phyloP scores from a whole-genome alignment of 1,139 yeast genomes.

The Yamadazyma triangularis region DNA sequence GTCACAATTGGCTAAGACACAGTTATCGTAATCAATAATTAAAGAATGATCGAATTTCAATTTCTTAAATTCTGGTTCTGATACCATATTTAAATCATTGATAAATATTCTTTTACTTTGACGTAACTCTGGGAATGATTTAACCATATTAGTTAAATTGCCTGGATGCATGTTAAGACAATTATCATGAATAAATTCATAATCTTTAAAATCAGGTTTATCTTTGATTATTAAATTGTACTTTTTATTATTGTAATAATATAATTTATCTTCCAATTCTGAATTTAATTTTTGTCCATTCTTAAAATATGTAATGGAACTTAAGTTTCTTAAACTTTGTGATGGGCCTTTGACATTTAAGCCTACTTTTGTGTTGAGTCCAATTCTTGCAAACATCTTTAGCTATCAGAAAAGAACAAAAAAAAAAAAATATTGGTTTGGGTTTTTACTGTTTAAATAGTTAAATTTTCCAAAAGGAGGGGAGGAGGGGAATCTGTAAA shows the following conservation, averaged over 20 bases:
- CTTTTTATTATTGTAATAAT: neutral
- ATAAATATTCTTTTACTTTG: constrained; percentile 11
- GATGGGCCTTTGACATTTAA: too few relatives aligned
- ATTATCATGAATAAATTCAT: constrained; percentile 28
- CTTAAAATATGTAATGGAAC: neutral
- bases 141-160: constrained; percentile 28
- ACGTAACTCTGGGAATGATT: constrained; percentile 16
- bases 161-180: constrained; percentile 45
- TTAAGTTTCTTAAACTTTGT: neutral
- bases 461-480: too few relatives aligned
- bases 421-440: too few relatives aligned
- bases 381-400: too few relatives aligned
- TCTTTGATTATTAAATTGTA: constrained; percentile 8
- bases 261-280: neutral
- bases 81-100: constrained; percentile 19
- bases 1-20: constrained; percentile 48
- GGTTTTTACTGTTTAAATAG: too few relatives aligned
- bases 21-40: constrained; percentile 54
- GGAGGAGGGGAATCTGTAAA: too few relatives aligned
- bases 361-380: too few relatives aligned
- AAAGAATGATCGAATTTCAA: constrained; percentile 34
- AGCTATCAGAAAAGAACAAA: too few relatives aligned
- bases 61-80: constrained; percentile 17
- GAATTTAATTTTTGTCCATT: neutral
- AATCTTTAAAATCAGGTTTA: constrained; percentile 21